Conservation (phyloP, 139 green algal species). For the Coelastrella sp. region DNA sequence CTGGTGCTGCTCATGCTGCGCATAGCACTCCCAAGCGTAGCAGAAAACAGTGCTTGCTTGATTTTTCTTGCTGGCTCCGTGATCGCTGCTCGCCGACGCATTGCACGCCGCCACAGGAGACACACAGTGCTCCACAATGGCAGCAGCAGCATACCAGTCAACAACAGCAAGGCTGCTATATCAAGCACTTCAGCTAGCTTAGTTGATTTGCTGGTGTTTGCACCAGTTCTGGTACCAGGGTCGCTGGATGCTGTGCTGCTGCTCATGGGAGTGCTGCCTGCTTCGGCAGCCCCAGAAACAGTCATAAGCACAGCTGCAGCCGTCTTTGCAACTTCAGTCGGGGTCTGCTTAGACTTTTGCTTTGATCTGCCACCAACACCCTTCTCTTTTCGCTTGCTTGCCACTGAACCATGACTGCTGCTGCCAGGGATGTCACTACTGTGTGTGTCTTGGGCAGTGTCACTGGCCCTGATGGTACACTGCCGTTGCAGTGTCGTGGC, state of each 20-base stretch:
- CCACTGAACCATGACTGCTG: constrained; percentile 4
- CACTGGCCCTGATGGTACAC: too few relatives aligned
- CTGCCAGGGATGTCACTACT: too few relatives aligned
- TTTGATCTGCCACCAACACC: too few relatives aligned
- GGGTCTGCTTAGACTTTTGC: too few relatives aligned
- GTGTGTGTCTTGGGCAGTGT: too few relatives aligned
- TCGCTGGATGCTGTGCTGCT: too few relatives aligned
- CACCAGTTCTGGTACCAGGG: too few relatives aligned
- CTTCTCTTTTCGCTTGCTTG: too few relatives aligned
- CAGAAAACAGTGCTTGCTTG: constrained; percentile 33
- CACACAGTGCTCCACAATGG: constrained; percentile 46
- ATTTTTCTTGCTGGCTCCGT: constrained; percentile 18
- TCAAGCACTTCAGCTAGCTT: constrained; percentile 10
- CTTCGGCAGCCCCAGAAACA: too few relatives aligned
- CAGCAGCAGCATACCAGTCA: constrained; percentile 41
- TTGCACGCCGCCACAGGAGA: constrained; percentile 14
- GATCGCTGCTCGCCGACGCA: not conserved
- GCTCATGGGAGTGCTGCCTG: too few relatives aligned
- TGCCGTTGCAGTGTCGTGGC: not conserved
- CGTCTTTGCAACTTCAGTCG: not conserved
- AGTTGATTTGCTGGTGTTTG: too few relatives aligned
- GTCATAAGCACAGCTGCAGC: too few relatives aligned
- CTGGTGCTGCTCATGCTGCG: not conserved
- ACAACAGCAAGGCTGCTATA: constrained; percentile 33
- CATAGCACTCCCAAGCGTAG: not conserved